These are phyloP conservation scores for Alternaria gansuensis DNA, from an alignment of 2,329 filamentous ascomycete species.

Conservation along the genomic window DNA sequence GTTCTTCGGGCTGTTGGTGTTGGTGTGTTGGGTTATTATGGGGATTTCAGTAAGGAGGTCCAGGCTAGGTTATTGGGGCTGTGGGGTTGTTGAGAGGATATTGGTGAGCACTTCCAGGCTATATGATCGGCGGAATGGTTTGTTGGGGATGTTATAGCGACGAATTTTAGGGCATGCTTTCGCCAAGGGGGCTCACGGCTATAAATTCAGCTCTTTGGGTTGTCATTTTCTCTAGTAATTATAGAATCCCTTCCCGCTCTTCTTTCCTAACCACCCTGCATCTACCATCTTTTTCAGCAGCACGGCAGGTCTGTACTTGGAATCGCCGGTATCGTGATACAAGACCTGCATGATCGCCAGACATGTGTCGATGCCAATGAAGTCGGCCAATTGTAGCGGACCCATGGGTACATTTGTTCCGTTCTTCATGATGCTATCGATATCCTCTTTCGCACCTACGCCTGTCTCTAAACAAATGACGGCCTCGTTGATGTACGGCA, in stretches of 20 bases:
- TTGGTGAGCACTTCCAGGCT: neutral
- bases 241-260: constrained; percentile 95
- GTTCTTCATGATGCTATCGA: constrained; percentile 99
- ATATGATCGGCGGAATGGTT: neutral
- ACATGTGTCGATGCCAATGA: constrained; percentile 96
- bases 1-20: neutral
- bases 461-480: constrained; percentile 95
- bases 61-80: neutral
- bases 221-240: constrained; percentile 65
- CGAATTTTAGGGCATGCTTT: neutral
- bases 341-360: constrained; percentile 96
- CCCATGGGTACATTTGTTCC: constrained; percentile 99
- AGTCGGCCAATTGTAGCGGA: constrained; percentile 90
- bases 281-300: constrained; percentile 94
- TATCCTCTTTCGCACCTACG: constrained; percentile 86
- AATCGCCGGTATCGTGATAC: constrained; percentile 89
- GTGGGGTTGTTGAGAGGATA: neutral
- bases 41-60: neutral
- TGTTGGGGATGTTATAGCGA: neutral
- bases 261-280: constrained; percentile 97
- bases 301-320: constrained; percentile 91
- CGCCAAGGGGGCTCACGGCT: too few species aligned
- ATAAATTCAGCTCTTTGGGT: too few species aligned
- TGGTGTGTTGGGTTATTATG: neutral
- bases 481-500: constrained; percentile 99